Evolutionary conservation across 176 grass and related monocot genomes (phyloP), one percentile per base, ranked within the genome.

Genomic region (Tillandsia fasciculata): DNA sequence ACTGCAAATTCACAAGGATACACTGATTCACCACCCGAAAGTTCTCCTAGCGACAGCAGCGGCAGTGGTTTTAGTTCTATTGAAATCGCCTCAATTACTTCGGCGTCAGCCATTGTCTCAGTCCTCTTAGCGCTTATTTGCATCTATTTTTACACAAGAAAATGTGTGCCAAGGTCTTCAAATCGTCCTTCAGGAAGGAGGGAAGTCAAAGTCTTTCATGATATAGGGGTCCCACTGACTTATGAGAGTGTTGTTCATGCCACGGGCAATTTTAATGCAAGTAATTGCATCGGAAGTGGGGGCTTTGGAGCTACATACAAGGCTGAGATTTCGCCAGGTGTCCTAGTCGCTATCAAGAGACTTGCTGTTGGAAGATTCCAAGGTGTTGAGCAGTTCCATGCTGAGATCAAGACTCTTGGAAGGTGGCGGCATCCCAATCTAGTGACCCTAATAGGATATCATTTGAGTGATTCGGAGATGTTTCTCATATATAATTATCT

Each of bases 401-500:
- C 91, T 63, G 91, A 96, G 77, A 77, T 96, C 42, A 96, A 91
- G 74, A 96, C 92, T 53, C 85, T 96, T 72, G 92, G 88, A 47
- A 85, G 83, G 59, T 91, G 83, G 63, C 74, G 73, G 23, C 92
- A 96, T 83, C 74, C 83, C 11, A 96, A 96, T 80, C 86, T 96
- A 74, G 92, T 96, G 15, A 96, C 85, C 26, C 80, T 96, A 58
- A 87, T 96, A 70, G 92, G 92, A 50, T 96, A 70, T 66, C 88
- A 96, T 75, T 69, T 96, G 42, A 74, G 85, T 11, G 83, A 96
- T 50, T 72, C 88, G 24, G 92, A 96, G 72, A 96, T 91, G 88
- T 96, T 96, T 84, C 70, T 96, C 51, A 96, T 96, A 81, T 96
- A 96, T 71, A 96, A 96, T 72, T 96, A 91, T 82, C 78, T 96